Evolutionary conservation across 2,329 filamentous ascomycete species (phyloP), one percentile per base, ranked within the genome.

Genomic region (Aureobasidium lini): DNA sequence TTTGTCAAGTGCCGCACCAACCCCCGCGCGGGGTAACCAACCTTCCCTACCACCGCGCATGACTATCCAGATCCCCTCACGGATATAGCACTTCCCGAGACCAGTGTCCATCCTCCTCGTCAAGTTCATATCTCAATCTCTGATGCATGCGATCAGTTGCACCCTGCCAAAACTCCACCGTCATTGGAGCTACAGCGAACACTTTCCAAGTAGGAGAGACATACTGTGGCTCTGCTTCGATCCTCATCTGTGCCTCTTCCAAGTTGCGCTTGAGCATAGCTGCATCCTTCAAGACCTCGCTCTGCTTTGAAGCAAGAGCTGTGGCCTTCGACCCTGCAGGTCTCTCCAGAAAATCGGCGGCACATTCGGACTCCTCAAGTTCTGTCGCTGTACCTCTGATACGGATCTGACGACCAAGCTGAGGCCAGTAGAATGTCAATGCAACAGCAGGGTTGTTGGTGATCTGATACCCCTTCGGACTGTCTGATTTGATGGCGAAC

Each of bases 381-480:
- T 50, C 8, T 2, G 6, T 39, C 1, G 48, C 48, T 8, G 11
- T 16, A 32, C 48, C 48, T 50, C 48, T 28, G 18, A 50, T 39
- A 11, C 48, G 34, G 6, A 50, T 39, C 48, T 50, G 48, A 5
- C 48, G 34, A 16, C 48, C 48, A 6, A 50, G 16, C 9, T 50
- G 34, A 4, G 48, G 18, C 48, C 48, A 50, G 34, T 50, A 50
- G 34, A 50, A 50, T n/a, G 48, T 50, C 48, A 50, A 39, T 39
- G 48, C 48, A 11, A 50, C 48, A 6, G 48, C 48, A 3, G 48
- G 18, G 13, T 50, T 50, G 34, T 50, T 39, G 1, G 8, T 5
- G 8, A 50, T 50, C 18, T 50, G 48, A 28, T 6, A 8, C 5
- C 48, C 48, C 7, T 50, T 50, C 0, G 48, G 48, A 6, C 48